phyloP scores from a whole-genome alignment of 2,329 filamentous ascomycete genomes.

The Nannizziopsis barbatae region DNA sequence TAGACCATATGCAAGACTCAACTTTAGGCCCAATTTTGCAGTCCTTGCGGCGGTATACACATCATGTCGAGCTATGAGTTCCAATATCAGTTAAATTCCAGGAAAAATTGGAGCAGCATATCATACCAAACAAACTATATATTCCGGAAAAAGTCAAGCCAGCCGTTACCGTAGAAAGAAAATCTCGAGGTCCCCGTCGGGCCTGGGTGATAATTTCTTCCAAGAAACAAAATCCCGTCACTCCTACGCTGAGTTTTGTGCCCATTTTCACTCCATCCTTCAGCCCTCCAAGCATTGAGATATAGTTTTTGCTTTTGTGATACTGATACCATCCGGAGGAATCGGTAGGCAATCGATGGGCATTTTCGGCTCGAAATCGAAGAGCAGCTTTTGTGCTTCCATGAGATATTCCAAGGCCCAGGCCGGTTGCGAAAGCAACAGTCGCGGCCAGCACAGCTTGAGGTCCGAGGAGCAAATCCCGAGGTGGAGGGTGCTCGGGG shows the following conservation, averaged over 20 bases:
- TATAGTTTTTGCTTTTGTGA: constrained; percentile 95
- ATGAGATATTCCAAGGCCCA: constrained; percentile 58
- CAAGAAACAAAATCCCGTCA: constrained; percentile 62
- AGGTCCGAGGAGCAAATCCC: constrained; percentile 52
- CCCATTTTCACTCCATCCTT: constrained; percentile 70
- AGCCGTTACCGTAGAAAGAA: constrained; percentile 69
- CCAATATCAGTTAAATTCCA: constrained; percentile 12
- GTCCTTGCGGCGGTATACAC: constrained; percentile 64
- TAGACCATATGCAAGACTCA: constrained; percentile 69
- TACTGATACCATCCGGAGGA: constrained; percentile 95
- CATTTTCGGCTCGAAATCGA: constrained; percentile 89
- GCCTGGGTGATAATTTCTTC: constrained; percentile 75
- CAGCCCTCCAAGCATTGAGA: constrained; percentile 64
- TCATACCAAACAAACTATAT: constrained; percentile 77
- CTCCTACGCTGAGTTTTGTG: constrained; percentile 58
- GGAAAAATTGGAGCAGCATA: neutral
- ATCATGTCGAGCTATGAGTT: constrained; percentile 59
- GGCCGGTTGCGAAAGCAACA: constrained; percentile 56
- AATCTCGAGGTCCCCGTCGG: constrained; percentile 51
- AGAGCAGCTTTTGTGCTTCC: constrained; percentile 64
- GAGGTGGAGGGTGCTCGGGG: constrained; percentile 25
- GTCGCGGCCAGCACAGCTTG: constrained; percentile 56
- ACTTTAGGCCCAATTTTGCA: constrained; percentile 65
- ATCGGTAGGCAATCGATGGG: constrained; percentile 76
- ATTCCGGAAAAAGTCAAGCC: constrained; percentile 73